Base-by-base conservation (phyloP, 78 protist genomes). In the Monosiga brevicollis region DNA sequence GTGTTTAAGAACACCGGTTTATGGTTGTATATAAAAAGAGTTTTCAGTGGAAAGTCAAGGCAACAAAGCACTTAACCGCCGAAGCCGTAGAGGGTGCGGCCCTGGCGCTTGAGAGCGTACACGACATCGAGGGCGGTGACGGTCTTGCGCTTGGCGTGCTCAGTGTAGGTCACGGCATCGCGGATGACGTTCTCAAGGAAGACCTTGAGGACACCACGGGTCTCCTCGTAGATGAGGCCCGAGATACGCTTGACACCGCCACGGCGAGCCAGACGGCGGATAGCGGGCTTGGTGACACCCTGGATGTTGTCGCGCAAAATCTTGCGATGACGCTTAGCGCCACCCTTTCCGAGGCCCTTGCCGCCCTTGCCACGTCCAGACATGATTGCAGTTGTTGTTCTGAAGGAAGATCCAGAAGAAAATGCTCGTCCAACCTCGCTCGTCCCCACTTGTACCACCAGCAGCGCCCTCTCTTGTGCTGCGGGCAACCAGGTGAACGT, bases 241-340 rank as follows among this genome's bases (percentile, higher is more conserved):
- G 93, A 88, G 90, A 95, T 95, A 75, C 97, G 95, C 93, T 95
- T 95, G 87, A 95, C 97, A 86, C 97, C 97, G 38, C 97, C 97
- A 72, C 97, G 87, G 40, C 97, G 87, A 0, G 98, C 98, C 23
- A 95, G 91, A 73, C 98, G 93, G 43, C 98, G 90, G 83, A 95
- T 95, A 79, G 98, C 98, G 73, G 98, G 98, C 91, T 94, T 94
- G 88, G 98, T 95, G 88, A 95, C 94, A 80, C 97, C 96, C 90
- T 80, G 90, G 94, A 95, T 94, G 94, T 87, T 89, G 82, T 95
- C 97, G 78, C 96, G 91, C 35, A 94, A 85, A 76, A 92, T 91
- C 90, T 95, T 95, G 87, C 94, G 86, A 82, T 95, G 98, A 54
- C 97, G 90, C 94, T 95, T 95, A 78, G 98, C 98, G 70, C 98